Percentiles rank a stretch among this genome's conserved stretches.
phyloP scores from a whole-genome alignment of 2,329 filamentous ascomycete species.

The Fusarium agapanthi region DNA sequence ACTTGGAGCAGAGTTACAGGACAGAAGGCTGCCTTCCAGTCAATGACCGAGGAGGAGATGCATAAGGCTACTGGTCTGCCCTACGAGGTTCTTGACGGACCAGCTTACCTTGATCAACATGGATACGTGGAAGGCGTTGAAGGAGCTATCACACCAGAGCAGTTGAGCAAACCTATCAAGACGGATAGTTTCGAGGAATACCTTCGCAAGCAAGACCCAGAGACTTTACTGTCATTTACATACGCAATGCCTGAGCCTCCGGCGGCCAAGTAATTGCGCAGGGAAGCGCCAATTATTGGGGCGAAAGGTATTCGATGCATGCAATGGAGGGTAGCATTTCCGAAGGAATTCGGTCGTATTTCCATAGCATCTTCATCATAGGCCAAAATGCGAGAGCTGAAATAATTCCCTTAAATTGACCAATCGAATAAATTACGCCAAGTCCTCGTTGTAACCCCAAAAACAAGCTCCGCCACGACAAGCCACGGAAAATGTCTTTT shows the following conservation, averaged over 20 bases:
- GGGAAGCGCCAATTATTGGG: too few species aligned
- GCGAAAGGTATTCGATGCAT: too few species aligned
- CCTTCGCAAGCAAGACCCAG: conserved; percentile 28
- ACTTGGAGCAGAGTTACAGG: conserved; percentile 50
- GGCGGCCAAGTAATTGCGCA: accelerated
- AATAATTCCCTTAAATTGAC: accelerated
- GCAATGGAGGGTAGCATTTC: background rate
- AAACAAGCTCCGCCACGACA: background rate
- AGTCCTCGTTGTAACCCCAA: background rate
- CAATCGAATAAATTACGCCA: background rate
- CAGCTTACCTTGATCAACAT: conserved; percentile 49
- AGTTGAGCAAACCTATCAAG: conserved; percentile 48
- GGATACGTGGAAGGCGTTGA: conserved; percentile 53
- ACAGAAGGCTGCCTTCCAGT: conserved; percentile 45
- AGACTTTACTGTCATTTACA: conserved; percentile 5
- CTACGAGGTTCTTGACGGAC: conserved; percentile 50
- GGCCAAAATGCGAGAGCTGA: background rate
- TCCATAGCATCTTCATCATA: background rate
- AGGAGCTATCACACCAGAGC: conserved; percentile 48
- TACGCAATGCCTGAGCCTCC: background rate
- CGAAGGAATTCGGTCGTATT: background rate
- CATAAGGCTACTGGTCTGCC: conserved; percentile 46
- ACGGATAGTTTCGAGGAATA: conserved; percentile 46
- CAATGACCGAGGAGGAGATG: conserved; percentile 46
- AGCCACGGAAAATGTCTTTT: background rate